Conservation (phyloP, 2,329 filamentous ascomycete genomes). For the Ceratocystis destructans region DNA sequence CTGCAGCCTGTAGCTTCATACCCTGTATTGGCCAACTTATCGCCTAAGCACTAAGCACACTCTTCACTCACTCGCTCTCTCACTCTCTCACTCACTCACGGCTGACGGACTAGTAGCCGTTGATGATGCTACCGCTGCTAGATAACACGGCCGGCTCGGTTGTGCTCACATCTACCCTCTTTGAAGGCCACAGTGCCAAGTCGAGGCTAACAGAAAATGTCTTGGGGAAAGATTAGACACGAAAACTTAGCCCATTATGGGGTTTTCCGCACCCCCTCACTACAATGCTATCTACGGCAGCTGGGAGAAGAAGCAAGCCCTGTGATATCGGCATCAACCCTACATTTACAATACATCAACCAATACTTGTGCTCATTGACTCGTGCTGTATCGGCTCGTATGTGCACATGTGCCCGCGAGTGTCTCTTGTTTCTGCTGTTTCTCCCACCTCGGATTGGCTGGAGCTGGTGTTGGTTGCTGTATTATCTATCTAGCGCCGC, state of each 20-base stretch:
- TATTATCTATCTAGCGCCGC: too few relatives aligned
- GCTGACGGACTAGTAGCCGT: background rate
- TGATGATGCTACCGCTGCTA: background rate
- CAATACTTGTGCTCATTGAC: too few relatives aligned
- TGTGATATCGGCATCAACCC: background rate
- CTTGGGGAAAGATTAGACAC: background rate
- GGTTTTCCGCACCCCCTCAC: background rate
- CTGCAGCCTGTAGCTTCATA: background rate
- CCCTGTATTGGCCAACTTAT: background rate
- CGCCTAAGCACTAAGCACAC: background rate
- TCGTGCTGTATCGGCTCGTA: background rate
- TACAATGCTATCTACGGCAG: too few relatives aligned
- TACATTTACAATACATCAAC: too few relatives aligned
- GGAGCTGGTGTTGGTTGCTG: too few relatives aligned
- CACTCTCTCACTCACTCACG: too few relatives aligned
- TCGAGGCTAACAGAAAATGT: background rate
- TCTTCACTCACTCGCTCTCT: too few relatives aligned
- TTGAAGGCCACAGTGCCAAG: background rate
- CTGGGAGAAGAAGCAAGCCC: too few relatives aligned
- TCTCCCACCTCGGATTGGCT: too few relatives aligned
- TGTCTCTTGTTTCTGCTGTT: background rate
- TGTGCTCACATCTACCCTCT: background rate
- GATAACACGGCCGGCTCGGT: background rate
- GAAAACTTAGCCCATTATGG: background rate
- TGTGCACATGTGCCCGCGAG: background rate